Evolutionary conservation across 305 asterid species (phyloP).

Genomic region (Fraxinus sp.): DNA sequence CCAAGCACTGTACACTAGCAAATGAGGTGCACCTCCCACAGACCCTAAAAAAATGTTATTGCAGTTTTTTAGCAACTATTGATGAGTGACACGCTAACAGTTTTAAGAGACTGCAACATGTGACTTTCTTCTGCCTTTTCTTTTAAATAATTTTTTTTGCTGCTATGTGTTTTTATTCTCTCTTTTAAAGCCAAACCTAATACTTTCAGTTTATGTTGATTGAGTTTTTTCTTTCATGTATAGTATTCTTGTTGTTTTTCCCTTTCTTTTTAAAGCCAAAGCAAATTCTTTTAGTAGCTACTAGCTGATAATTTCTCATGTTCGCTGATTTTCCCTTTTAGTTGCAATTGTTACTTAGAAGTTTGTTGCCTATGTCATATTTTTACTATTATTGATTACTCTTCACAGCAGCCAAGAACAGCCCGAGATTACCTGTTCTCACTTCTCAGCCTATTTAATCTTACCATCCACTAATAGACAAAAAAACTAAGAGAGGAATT

Average conservation of each 20-base stretch:
- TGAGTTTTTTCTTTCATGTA: background rate
- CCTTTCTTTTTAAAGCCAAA: background rate
- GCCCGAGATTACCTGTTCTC: background rate
- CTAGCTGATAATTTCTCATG: background rate
- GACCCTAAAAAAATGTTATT: background rate
- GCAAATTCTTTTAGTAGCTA: background rate
- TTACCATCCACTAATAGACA: background rate
- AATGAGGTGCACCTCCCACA: background rate
- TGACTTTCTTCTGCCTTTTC: background rate
- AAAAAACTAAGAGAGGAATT: conserved; percentile 1
- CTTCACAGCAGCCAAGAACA: background rate
- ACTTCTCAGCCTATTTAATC: background rate
- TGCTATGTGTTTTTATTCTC: background rate
- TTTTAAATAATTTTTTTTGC: background rate
- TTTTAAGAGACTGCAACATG: background rate
- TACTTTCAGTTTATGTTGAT: background rate
- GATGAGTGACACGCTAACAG: background rate
- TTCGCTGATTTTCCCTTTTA: background rate
- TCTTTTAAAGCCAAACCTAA: background rate
- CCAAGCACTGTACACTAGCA: background rate
- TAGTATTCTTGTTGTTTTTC: background rate
- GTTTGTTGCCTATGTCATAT: background rate
- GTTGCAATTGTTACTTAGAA: background rate
- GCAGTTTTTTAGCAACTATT: background rate
- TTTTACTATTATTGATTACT: background rate